Percentiles rank a stretch among this genome's conserved stretches.
These are phyloP conservation scores for Ganoderma lucidum DNA, from an alignment of 1,284 basidiomycete genomes.

Conservation along the genomic window DNA sequence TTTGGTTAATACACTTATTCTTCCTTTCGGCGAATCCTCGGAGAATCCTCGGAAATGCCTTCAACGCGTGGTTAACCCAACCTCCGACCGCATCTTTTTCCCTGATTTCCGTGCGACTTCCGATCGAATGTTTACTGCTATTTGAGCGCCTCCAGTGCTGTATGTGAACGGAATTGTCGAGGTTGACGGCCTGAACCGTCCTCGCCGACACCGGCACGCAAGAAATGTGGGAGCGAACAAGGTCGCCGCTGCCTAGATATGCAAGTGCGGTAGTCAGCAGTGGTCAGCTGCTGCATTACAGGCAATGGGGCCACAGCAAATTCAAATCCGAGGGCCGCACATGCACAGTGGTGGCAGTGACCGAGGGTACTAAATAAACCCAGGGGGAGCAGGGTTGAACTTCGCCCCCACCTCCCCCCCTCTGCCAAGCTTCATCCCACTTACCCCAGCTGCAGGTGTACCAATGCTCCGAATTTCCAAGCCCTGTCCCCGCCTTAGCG, in stretches of 20 bases:
- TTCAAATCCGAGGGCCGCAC: background rate
- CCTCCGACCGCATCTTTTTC: background rate
- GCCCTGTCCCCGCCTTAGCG: background rate
- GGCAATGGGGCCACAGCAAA: background rate
- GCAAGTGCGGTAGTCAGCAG: background rate
- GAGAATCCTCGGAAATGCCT: background rate
- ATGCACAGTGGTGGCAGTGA: background rate
- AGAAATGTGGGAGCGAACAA: background rate
- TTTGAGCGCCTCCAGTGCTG: background rate
- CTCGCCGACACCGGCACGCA: background rate
- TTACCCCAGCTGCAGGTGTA: background rate
- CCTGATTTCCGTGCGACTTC: background rate
- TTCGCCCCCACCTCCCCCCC: background rate
- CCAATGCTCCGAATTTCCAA: constrained; percentile 1
- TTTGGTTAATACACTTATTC: background rate
- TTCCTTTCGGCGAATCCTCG: background rate
- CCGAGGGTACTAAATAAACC: constrained; percentile 2
- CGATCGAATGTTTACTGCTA: background rate
- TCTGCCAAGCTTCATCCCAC: background rate
- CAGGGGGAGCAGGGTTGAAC: background rate
- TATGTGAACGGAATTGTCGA: background rate
- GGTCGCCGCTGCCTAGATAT: background rate
- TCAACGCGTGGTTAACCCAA: background rate
- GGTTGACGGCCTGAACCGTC: background rate
- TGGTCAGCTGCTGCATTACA: background rate